Conservation (phyloP, 345 rosid genomes). For the Lepidium africanum region DNA sequence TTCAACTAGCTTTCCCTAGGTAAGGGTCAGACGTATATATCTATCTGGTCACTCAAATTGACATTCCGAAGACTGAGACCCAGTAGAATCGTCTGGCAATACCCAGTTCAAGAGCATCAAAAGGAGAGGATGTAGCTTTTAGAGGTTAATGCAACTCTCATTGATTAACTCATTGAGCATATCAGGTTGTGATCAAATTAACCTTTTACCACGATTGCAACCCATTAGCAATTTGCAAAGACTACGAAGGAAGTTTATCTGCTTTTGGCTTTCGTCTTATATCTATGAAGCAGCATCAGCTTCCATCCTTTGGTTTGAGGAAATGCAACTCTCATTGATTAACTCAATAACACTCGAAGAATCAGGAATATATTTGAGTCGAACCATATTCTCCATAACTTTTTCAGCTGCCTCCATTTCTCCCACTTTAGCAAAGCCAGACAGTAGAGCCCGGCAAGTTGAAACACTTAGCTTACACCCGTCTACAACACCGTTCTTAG, state of each 20-base stretch:
- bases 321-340: slow-evolving; percentile 9
- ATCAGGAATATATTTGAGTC: slow-evolving; percentile 43
- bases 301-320: slow-evolving; percentile 12
- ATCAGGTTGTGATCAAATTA: not conserved
- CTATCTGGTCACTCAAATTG: not conserved
- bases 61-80: not conserved
- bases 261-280: not conserved
- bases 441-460: slow-evolving; percentile 41
- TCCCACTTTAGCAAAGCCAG: slow-evolving; percentile 40
- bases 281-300: slow-evolving; percentile 23
- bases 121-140: not conserved
- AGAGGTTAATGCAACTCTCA: too few relatives aligned
- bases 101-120: not conserved
- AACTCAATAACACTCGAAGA: slow-evolving; percentile 28
- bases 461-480: slow-evolving; percentile 39
- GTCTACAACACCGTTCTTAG: slow-evolving; percentile 35
- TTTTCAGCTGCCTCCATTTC: slow-evolving; percentile 40
- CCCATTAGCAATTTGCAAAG: not conserved
- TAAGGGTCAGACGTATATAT: not conserved
- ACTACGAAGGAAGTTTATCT: not conserved
- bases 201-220: not conserved
- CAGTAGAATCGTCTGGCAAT: not conserved
- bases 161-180: too few relatives aligned
- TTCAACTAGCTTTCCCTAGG: not conserved
- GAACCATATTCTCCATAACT: slow-evolving; percentile 43